Base-by-base conservation (phyloP, 2,329 filamentous ascomycete species). In the Cladosporium sp. region DNA sequence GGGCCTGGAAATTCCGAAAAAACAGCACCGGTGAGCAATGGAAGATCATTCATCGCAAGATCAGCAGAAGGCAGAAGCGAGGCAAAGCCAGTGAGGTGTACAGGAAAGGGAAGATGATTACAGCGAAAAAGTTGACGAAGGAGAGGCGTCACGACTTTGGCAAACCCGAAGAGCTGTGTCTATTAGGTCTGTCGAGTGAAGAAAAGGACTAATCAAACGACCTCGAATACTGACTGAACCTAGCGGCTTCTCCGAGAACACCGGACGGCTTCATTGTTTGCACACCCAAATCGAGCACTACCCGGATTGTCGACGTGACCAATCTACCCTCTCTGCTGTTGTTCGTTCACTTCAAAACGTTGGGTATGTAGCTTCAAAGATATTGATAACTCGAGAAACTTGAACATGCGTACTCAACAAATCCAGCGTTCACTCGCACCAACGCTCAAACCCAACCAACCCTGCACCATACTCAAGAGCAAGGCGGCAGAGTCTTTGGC, bases 1-100 rank as follows among this genome's bases (percentile, higher is more conserved):
- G 18, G 20, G 38, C 27, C n/a, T 47, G 32, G 43, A n/a, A 20
- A n/a, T 38, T 47, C 8, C 43, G 32, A 5, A 47, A 47, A 20
- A 27, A 38, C 20, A 19, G 8, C 18, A 38, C 43, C 12, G 15
- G n/a, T n/a, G 20, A 27, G 7, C 4, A 15, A 9, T 45, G 43
- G 43, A 45, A 38, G 13, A 6, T 2, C 19, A 24, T 45, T 8
- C 30, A 38, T 19, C 9, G 32, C 19, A 45, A 24, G 18, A 29
- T 45, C 15, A 19, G 17, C 3, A 37, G 27, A n/a, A 22, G 43
- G 9, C 11, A 17, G 1, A 17, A 2, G 13, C 19, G 37, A 7
- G 43, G 43, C 13, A 45, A 45, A 34, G 12, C 34, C 2, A 45
- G 43, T n/a, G 32, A 11, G n/a, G 30, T 37, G 13, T 18, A 27